Percentiles rank a stretch among this genome's conserved stretches.
phyloP scores from a whole-genome alignment of 2,329 filamentous ascomycete species.

The Mycosphaerella arachidis region DNA sequence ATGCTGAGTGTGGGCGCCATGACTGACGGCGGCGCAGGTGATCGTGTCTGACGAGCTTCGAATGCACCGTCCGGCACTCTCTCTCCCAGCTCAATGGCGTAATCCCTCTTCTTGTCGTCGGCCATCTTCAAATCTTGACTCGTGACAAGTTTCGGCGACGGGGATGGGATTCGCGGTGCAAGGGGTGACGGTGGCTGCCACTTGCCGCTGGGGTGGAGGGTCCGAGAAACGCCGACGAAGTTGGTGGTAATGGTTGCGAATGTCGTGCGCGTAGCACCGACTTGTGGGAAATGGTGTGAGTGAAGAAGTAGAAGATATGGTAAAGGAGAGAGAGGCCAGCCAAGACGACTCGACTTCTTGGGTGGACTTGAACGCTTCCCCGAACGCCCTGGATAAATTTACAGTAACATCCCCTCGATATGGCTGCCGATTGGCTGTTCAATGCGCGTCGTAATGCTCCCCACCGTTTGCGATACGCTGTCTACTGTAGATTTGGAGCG shows the following conservation, averaged over 20 bases:
- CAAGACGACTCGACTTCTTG: not conserved
- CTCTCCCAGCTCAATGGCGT: slow-evolving; percentile 65
- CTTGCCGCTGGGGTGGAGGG: slow-evolving; percentile 13
- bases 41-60: slow-evolving; percentile 24
- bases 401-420: not conserved
- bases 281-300: not conserved
- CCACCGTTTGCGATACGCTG: not conserved
- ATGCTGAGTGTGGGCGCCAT: slow-evolving; percentile 41
- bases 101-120: slow-evolving; percentile 85
- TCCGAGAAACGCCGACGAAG: slow-evolving; percentile 31
- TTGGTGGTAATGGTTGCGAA: slow-evolving; percentile 26
- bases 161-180: slow-evolving; percentile 11
- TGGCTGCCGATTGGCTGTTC: not conserved
- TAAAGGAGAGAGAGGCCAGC: not conserved
- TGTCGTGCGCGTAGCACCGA: slow-evolving; percentile 12
- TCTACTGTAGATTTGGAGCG: not conserved
- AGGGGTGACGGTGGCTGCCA: slow-evolving; percentile 24
- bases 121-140: slow-evolving; percentile 53
- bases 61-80: slow-evolving; percentile 48
- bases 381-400: not conserved
- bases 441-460: not conserved
- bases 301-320: not conserved
- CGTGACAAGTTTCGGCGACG: not conserved
- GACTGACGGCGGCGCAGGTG: slow-evolving; percentile 45
- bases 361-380: not conserved